Evolutionary conservation across 805 yeast genomes (phyloP).

Genomic region (Priceomyces haplophilus): DNA sequence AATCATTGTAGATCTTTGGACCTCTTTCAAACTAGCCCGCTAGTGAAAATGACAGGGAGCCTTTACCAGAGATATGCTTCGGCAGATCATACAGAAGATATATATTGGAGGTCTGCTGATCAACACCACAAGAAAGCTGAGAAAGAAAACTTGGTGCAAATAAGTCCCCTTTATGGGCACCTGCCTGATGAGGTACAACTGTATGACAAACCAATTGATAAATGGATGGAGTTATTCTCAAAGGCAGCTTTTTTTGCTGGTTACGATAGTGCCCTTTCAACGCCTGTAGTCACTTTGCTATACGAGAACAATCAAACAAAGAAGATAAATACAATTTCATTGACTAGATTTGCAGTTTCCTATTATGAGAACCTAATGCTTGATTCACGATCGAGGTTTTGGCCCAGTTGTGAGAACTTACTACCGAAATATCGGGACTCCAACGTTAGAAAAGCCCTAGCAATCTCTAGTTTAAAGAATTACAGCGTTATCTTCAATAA

Average conservation of each 20-base stretch:
- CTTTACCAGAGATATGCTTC: constrained; percentile 39
- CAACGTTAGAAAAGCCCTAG: constrained; percentile 70
- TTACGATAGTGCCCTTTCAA: constrained; percentile 49
- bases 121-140: neutral
- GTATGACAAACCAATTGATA: constrained; percentile 9
- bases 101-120: neutral
- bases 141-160: neutral
- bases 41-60: constrained; percentile 22
- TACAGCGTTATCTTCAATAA: constrained; percentile 53
- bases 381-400: constrained; percentile 61
- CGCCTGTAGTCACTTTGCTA: constrained; percentile 46
- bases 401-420: constrained; percentile 75
- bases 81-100: constrained; percentile 8
- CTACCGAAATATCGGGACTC: constrained; percentile 45
- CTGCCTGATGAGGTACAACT: neutral
- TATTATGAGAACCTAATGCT: constrained; percentile 57
- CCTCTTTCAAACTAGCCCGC: neutral
- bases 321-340: constrained; percentile 50
- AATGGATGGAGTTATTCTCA: constrained; percentile 43
- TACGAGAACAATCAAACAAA: constrained; percentile 46
- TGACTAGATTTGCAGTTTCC: constrained; percentile 67
- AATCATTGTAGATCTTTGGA: neutral
- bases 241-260: constrained; percentile 54
- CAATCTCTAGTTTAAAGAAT: constrained; percentile 67
- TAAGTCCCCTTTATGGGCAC: constrained; percentile 4